phyloP scores from a whole-genome alignment of 2,329 filamentous ascomycete genomes.

The Beauveria sp. region DNA sequence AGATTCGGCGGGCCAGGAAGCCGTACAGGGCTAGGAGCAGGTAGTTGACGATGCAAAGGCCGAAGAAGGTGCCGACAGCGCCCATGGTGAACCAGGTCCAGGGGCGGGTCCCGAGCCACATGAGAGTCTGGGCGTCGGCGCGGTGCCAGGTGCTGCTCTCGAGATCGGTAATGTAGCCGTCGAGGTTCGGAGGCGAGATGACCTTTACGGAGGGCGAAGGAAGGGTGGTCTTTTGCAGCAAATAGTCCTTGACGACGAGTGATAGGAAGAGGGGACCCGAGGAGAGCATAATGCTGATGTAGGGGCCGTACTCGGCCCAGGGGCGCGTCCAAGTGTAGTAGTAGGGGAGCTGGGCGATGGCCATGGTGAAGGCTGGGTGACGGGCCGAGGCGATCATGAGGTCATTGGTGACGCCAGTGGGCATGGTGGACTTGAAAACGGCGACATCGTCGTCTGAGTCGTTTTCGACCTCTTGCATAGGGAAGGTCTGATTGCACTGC shows the following conservation, averaged over 20 bases:
- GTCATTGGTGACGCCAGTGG: conserved; percentile 75
- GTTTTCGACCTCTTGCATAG: conserved; percentile 21
- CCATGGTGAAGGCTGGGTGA: conserved; percentile 66
- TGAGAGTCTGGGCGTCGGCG: conserved; percentile 37
- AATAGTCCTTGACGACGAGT: conserved; percentile 69
- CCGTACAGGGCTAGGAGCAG: conserved; percentile 18
- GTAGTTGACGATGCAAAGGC: conserved; percentile 16
- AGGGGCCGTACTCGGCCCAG: conserved; percentile 55
- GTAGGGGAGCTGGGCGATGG: conserved; percentile 56
- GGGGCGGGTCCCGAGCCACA: conserved; percentile 35
- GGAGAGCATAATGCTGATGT: conserved; percentile 74
- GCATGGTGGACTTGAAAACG: conserved; percentile 44
- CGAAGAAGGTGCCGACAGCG: conserved; percentile 18
- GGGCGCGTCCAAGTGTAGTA: conserved; percentile 52
- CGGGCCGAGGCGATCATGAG: conserved; percentile 66
- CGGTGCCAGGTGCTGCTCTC: conserved; percentile 38
- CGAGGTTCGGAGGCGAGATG: conserved; percentile 18
- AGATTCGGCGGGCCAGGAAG: not conserved
- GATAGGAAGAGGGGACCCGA: conserved; percentile 71
- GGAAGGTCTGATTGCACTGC: conserved; percentile 22
- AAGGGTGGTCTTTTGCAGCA: conserved; percentile 36
- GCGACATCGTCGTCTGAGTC: conserved; percentile 17
- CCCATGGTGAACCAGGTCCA: conserved; percentile 26
- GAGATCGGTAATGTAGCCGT: conserved; percentile 28
- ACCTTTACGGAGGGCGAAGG: conserved; percentile 21